phyloP scores from a whole-genome alignment of 2,329 filamentous ascomycete genomes.

The Cryphonectria carpinicola region DNA sequence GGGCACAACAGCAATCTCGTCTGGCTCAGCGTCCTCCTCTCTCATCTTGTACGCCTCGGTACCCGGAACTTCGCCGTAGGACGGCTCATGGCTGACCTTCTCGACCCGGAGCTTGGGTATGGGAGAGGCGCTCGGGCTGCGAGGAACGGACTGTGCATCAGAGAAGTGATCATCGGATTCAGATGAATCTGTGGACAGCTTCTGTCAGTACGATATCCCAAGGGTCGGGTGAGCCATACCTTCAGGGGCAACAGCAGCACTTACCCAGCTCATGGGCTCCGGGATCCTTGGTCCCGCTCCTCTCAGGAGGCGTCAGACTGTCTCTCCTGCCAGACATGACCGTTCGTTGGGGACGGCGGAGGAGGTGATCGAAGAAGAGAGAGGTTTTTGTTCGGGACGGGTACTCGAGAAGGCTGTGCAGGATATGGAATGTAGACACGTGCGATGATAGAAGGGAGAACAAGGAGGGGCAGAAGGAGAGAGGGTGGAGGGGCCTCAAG shows the following conservation, averaged over 20 bases:
- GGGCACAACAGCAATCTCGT: slow-evolving; percentile 58
- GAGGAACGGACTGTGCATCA: slow-evolving; percentile 58
- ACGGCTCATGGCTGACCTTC: slow-evolving; percentile 60
- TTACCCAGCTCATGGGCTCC: slow-evolving; percentile 65
- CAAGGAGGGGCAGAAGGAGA: slow-evolving; percentile 21
- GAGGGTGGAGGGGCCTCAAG: slow-evolving; percentile 11
- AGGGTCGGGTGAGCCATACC: background rate
- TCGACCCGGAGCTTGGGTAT: slow-evolving; percentile 64
- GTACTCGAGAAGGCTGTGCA: slow-evolving; percentile 1
- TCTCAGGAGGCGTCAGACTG: slow-evolving; percentile 46
- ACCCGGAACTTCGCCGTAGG: slow-evolving; percentile 65
- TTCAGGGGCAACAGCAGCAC: slow-evolving; percentile 24
- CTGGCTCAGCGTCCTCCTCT: slow-evolving; percentile 61
- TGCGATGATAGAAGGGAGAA: slow-evolving; percentile 15
- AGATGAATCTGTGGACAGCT: slow-evolving; percentile 52
- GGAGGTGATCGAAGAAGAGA: slow-evolving; percentile 6
- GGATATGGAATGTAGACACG: slow-evolving; percentile 19
- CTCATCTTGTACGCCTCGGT: slow-evolving; percentile 61
- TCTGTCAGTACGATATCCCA: background rate
- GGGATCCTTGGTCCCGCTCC: slow-evolving; percentile 53
- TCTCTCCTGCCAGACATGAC: slow-evolving; percentile 41
- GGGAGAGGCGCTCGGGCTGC: slow-evolving; percentile 51
- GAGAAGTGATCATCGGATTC: slow-evolving; percentile 74
- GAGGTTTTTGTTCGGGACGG: background rate
- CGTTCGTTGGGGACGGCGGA: background rate